Evolutionary conservation across 2,329 filamentous ascomycete genomes (phyloP).

Genomic region (Botryosphaeria dothidea): DNA sequence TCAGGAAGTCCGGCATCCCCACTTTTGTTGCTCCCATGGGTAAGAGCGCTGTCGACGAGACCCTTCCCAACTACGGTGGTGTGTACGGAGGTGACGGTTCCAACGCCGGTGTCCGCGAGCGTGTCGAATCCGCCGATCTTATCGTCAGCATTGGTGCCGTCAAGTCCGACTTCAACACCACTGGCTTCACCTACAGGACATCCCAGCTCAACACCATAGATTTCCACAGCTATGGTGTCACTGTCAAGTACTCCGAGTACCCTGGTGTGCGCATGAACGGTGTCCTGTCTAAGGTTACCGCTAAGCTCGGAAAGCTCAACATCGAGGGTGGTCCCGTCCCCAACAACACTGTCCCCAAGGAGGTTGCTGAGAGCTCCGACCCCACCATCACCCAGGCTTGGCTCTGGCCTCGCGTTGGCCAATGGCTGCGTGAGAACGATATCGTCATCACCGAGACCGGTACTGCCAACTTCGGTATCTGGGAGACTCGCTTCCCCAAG

Average conservation of each 20-base stretch:
- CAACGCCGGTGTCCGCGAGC: slow-evolving; percentile 62
- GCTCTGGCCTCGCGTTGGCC: slow-evolving; percentile 76
- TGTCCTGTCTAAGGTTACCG: slow-evolving; percentile 70
- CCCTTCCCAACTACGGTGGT: slow-evolving; percentile 73
- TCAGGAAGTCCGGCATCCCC: slow-evolving; percentile 73
- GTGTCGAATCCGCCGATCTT: slow-evolving; percentile 69
- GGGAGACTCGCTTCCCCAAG: slow-evolving; percentile 77
- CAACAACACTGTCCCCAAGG: slow-evolving; percentile 50
- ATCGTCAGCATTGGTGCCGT: slow-evolving; percentile 70
- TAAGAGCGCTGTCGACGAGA: slow-evolving; percentile 80
- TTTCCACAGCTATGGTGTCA: slow-evolving; percentile 72
- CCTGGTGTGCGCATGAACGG: slow-evolving; percentile 76
- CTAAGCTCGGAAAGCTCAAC: slow-evolving; percentile 59
- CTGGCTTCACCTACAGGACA: slow-evolving; percentile 78
- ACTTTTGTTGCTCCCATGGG: slow-evolving; percentile 91
- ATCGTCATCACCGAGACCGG: slow-evolving; percentile 85
- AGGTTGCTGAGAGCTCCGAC: slow-evolving; percentile 32
- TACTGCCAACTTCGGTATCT: slow-evolving; percentile 85
- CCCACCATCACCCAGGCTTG: slow-evolving; percentile 66
- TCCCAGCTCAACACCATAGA: slow-evolving; percentile 78
- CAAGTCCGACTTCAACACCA: slow-evolving; percentile 79
- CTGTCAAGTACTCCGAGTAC: slow-evolving; percentile 77
- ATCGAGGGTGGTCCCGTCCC: slow-evolving; percentile 56
- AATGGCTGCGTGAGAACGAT: slow-evolving; percentile 71
- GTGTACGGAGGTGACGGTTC: slow-evolving; percentile 83